Conservation (phyloP, 208 protist species). For the Leishmania guyanensis region DNA sequence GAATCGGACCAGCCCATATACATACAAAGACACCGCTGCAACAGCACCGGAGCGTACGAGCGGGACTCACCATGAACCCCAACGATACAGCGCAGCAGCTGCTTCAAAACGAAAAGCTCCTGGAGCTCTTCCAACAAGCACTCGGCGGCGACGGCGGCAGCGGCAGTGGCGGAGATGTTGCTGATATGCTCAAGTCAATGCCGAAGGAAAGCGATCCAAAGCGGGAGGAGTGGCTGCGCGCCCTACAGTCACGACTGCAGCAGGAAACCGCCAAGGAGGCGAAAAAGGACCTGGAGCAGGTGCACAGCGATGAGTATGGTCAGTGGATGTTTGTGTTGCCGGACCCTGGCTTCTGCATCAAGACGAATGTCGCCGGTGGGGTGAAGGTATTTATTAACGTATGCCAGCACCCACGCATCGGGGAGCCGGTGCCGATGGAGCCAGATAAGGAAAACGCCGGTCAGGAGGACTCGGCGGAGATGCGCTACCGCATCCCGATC, state of each 20-base stretch:
- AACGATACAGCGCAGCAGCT: slow-evolving; percentile 56
- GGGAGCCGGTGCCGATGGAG: slow-evolving; percentile 85
- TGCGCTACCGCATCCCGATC: slow-evolving; percentile 86
- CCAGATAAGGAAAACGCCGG: slow-evolving; percentile 13
- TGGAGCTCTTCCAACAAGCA: slow-evolving; percentile 77
- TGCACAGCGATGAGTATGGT: slow-evolving; percentile 87
- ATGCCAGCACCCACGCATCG: slow-evolving; percentile 83
- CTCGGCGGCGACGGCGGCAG: slow-evolving; percentile 36
- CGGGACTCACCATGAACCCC: slow-evolving; percentile 15
- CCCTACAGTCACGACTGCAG: slow-evolving; percentile 72
- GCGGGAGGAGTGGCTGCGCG: slow-evolving; percentile 72
- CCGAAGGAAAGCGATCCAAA: slow-evolving; percentile 73
- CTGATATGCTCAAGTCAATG: slow-evolving; percentile 53
- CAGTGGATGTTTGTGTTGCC: slow-evolving; percentile 90
- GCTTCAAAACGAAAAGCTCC: slow-evolving; percentile 80
- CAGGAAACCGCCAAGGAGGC: slow-evolving; percentile 56
- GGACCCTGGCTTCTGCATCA: slow-evolving; percentile 86
- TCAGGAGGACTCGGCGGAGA: slow-evolving; percentile 38
- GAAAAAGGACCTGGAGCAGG: slow-evolving; percentile 76
- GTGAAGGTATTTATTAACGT: slow-evolving; percentile 92
- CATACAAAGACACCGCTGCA: neutral
- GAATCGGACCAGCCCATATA: neutral
- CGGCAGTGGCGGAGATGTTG: slow-evolving; percentile 4
- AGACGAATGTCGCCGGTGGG: slow-evolving; percentile 62
- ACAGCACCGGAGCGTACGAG: neutral